Evolutionary conservation across 345 rosid genomes (phyloP).

Genomic region (Rhodamnia argentea): DNA sequence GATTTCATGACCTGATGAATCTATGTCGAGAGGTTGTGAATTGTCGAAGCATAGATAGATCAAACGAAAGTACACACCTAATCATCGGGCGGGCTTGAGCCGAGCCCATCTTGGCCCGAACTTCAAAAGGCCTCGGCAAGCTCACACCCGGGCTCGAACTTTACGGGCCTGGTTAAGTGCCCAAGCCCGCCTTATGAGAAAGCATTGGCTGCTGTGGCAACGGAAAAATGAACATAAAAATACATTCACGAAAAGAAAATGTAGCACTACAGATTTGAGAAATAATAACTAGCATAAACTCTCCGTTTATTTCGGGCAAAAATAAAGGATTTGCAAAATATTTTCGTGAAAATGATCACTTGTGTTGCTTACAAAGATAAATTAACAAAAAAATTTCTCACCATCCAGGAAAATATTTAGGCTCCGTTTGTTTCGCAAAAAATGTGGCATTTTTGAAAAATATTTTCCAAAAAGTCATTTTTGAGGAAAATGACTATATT

Average conservation of each 20-base stretch:
- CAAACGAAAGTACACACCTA: not conserved
- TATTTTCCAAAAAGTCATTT: too few species aligned
- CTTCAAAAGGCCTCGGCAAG: not conserved
- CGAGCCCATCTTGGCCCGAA: not conserved
- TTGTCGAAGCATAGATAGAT: not conserved
- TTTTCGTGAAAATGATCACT: not conserved
- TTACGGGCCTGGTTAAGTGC: not conserved
- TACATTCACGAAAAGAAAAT: not conserved
- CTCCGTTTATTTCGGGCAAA: fast-evolving
- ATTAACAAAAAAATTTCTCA: not conserved
- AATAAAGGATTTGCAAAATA: not conserved
- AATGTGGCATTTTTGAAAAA: too few species aligned
- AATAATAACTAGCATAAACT: not conserved
- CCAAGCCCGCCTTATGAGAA: not conserved
- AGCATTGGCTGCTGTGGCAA: not conserved
- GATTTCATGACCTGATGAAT: not conserved
- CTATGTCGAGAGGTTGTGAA: not conserved
- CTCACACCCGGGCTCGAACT: not conserved
- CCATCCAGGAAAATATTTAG: not conserved
- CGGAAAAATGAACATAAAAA: not conserved
- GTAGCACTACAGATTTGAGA: not conserved
- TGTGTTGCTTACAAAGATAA: fast-evolving
- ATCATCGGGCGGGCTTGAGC: not conserved
- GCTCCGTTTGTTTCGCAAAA: too few species aligned
- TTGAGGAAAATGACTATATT: too few species aligned